phyloP scores from a whole-genome alignment of 257 asterid genomes.

The Rubia yunnanensis region DNA sequence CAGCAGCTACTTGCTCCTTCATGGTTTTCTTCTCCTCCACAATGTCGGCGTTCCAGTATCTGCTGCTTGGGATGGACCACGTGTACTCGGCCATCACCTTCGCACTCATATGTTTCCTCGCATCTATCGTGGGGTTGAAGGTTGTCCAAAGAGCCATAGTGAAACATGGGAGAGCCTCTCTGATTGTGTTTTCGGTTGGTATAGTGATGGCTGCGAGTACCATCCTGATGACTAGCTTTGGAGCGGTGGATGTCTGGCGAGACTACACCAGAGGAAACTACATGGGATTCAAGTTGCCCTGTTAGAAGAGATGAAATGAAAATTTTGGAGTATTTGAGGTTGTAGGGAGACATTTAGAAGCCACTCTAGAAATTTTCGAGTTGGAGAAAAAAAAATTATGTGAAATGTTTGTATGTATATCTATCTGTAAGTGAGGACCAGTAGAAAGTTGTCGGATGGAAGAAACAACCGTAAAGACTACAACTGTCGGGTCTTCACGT shows the following conservation, averaged over 20 bases:
- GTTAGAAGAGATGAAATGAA: constrained; percentile 22
- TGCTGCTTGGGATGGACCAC: constrained; percentile 68
- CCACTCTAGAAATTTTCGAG: no score
- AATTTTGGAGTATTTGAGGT: background rate
- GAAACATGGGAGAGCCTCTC: constrained; percentile 68
- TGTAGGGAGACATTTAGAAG: background rate
- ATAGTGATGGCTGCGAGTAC: constrained; percentile 79
- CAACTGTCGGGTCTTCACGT: no score
- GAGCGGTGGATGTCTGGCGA: constrained; percentile 64
- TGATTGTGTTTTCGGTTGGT: constrained; percentile 79
- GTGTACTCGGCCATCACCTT: constrained; percentile 34
- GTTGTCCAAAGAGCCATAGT: constrained; percentile 52
- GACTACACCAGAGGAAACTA: constrained; percentile 51
- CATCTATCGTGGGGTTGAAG: constrained; percentile 48
- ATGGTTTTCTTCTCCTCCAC: constrained; percentile 90
- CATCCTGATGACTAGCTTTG: constrained; percentile 60
- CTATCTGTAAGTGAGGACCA: no score
- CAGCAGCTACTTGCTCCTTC: constrained; percentile 85
- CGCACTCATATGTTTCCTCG: constrained; percentile 51
- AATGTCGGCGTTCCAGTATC: constrained; percentile 75
- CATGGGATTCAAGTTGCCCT: constrained; percentile 82
- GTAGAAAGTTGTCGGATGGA: no score
- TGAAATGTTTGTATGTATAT: no score
- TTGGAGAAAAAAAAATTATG: no score
- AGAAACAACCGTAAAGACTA: no score